Percentiles rank a stretch among this genome's conserved stretches.
These are phyloP conservation scores for Dacryopinax spathularia DNA, from an alignment of 768 basidiomycete genomes.

Conservation along the genomic window DNA sequence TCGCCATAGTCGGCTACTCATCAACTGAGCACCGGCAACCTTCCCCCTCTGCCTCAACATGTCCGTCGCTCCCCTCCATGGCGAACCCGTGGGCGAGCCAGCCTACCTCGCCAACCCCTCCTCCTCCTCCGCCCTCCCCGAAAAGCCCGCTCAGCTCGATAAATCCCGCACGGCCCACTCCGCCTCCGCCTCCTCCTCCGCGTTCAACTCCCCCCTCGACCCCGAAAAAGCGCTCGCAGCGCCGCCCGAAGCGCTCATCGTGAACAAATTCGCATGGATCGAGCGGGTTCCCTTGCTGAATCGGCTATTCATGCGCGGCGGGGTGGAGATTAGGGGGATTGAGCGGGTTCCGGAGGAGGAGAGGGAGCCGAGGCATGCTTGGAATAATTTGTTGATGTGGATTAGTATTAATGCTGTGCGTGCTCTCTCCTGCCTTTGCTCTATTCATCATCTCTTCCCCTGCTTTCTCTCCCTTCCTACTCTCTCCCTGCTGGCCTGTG, in stretches of 20 bases:
- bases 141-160: neutral
- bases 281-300: constrained; percentile 19
- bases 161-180: too few relatives aligned
- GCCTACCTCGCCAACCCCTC: neutral
- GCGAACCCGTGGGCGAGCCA: too few relatives aligned
- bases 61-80: too few relatives aligned
- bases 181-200: neutral
- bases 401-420: constrained; percentile 16
- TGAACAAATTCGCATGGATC: neutral
- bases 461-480: neutral
- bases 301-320: constrained; percentile 32
- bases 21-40: neutral
- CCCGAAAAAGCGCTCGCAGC: neutral
- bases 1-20: too few relatives aligned
- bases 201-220: neutral
- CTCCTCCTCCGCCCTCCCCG: neutral
- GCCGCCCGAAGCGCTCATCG: neutral
- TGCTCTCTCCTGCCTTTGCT: constrained; percentile 6
- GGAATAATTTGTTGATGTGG: constrained; percentile 24
- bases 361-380: constrained; percentile 31
- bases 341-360: constrained; percentile 41
- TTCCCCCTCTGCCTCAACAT: neutral
- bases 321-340: constrained; percentile 39
- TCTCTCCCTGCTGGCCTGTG: constrained; percentile 5
- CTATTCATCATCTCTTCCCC: constrained; percentile 5